Base-by-base conservation (phyloP, 2,329 filamentous ascomycete genomes). In the Sphaerulina populicola region DNA sequence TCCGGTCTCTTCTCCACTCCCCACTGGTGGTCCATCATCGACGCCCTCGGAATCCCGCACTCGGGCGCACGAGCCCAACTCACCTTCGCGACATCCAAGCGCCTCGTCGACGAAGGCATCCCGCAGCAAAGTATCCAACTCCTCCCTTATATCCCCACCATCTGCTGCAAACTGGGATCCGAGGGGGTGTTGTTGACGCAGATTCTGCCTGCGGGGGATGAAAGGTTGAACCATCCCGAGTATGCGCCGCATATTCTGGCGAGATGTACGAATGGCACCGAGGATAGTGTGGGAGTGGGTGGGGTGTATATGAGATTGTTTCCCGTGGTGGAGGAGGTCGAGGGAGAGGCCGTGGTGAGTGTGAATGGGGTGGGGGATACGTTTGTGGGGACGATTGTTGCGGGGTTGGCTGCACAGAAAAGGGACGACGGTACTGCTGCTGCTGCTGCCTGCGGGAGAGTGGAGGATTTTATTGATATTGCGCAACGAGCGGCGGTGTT, bases 291-390 rank as follows among this genome's bases (percentile, higher is more conserved):
- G 6, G 73, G 83, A 0, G 82, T 76, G 0, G 73, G 89, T 0
- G 91, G 90, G 0, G 76, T 96, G 2, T 96, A 96, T 64, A 89
- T 96, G 83, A 71, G 81, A 5, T 66, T 83, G 0, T 72, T 88
- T 66, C 80, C 86, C 0, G 74, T 85, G 0, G 79, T 78, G 0
- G 81, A 86, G 64, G 70, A 73, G 12, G 76, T 95, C 5, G 52
- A 60, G 2, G 68, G 72, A 0, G 70, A 77, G 15, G 81, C 93
- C 23, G 76, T 94, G 1, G 81, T 91, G 1, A 95, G 88, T 42
- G 91, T 97, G 8, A 97, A 97, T 66, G 93, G 91, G 0, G 89
- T 88, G 2, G 93, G 93, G 0, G 93, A 98, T 69, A 96, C 93
- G 0, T 90, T 97, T 66, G 74, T 94, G 7, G 93, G 91, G 0